Base-by-base conservation (phyloP, 75 land plant genomes). In the Selaginella moellendorffii region DNA sequence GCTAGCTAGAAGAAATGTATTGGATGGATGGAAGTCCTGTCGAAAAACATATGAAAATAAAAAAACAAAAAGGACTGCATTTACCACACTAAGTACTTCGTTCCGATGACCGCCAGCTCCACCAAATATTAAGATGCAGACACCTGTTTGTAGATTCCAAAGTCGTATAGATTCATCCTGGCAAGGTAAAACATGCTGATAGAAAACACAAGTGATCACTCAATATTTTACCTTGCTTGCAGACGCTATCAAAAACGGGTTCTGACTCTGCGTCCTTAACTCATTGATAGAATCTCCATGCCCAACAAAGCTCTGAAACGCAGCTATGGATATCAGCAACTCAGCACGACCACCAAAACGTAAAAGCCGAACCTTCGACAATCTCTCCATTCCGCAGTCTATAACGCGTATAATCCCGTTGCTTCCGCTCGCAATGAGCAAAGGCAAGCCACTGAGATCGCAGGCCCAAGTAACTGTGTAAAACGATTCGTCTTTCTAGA, bases 31-130 rank as follows among this genome's bases (percentile, higher is more conserved):
- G 42, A 92, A 92, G 54, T 92, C 97, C 96, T 90, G 66, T 2
- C 46, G 14, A 36, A 14, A 36, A 36, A 36, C 46, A 36, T 5
- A 5, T 36, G 46, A 91, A 75, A 28, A 91, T 76, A 61, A 88
- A 91, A 69, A n/a, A n/a, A n/a, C n/a, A n/a, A n/a, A n/a, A n/a
- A n/a, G n/a, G n/a, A n/a, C n/a, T n/a, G n/a, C 25, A 30, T 70
- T 54, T 71, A 90, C 97, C 64, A 93, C 96, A 77, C 98, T 93
- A 21, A 93, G 73, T 30, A 93, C 98, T 79, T 93, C 96, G 79
- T 93, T 93, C 31, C 98, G 89, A 61, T 93, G 98, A 24, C 98
- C 98, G 29, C 90, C 86, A 78, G 98, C 96, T 61, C 98, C 98
- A 78, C 96, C 90, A 83, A 93, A 89, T 69, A 89, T 83, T 54